Conservation (phyloP, 352 stramenopile genomes). For the Aphanomyces astaci region DNA sequence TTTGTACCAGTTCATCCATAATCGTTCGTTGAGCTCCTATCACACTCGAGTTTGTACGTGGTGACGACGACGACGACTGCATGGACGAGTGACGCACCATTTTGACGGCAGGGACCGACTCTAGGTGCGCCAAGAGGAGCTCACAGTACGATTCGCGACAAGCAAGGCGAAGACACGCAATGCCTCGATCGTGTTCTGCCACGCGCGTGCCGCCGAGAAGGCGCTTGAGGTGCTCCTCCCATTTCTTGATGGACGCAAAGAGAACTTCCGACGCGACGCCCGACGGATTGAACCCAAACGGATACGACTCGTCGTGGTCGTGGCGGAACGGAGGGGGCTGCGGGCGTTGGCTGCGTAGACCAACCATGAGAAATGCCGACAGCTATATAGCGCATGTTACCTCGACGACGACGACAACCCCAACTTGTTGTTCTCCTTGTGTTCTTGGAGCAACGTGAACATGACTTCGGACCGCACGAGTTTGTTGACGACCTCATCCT, state of each 20-base stretch:
- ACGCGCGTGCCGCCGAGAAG: conserved; percentile 4
- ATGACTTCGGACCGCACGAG: conserved; percentile 13
- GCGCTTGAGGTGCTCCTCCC: conserved; percentile 21
- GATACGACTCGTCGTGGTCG: conserved; percentile 2
- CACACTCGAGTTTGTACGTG: neutral
- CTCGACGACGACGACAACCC: neutral
- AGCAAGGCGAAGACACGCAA: conserved; percentile 6
- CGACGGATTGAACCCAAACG: conserved; percentile 18
- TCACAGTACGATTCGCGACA: conserved; percentile 35
- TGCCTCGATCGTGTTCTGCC: conserved; percentile 14
- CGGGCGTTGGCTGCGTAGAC: neutral
- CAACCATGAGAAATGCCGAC: neutral
- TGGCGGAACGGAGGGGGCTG: neutral
- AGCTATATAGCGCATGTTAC: neutral
- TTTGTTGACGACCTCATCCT: conserved; percentile 14
- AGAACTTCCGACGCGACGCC: neutral
- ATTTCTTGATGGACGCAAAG: conserved; percentile 1
- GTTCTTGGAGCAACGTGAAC: conserved; percentile 20
- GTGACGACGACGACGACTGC: neutral
- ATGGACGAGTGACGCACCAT: too few relatives aligned
- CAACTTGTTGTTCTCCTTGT: conserved; percentile 17
- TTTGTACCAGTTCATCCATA: conserved; percentile 64
- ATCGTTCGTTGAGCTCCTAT: conserved; percentile 41
- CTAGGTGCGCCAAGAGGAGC: conserved; percentile 33
- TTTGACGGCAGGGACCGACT: conserved; percentile 24